Percentiles rank a stretch among this genome's conserved stretches.
These are phyloP conservation scores for Botrytis porri DNA, from an alignment of 2,329 filamentous ascomycete species.

Conservation along the genomic window DNA sequence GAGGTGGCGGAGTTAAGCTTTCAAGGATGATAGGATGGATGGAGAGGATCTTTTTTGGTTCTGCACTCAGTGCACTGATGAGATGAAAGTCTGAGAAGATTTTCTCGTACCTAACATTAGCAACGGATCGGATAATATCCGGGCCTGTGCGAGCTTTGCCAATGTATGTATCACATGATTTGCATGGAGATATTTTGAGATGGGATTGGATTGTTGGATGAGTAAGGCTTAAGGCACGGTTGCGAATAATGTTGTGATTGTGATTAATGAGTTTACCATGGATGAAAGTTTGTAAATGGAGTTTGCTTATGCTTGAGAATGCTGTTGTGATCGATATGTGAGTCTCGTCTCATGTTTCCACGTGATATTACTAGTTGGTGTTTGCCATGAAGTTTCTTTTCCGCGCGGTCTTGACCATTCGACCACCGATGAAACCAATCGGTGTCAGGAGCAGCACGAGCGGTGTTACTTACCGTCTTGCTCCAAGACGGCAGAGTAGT, in stretches of 20 bases:
- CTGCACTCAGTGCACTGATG: too few relatives aligned
- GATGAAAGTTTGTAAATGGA: not conserved
- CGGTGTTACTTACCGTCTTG: not conserved
- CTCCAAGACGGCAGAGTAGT: not conserved
- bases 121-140: not conserved
- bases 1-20: not conserved
- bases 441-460: not conserved
- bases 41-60: not conserved
- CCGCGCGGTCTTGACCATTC: not conserved
- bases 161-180: not conserved
- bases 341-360: not conserved
- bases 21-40: not conserved
- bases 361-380: not conserved
- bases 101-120: not conserved
- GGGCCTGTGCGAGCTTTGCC: not conserved
- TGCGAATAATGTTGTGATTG: not conserved
- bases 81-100: too few relatives aligned
- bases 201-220: not conserved
- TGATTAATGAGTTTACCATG: not conserved
- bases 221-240: not conserved
- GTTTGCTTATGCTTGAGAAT: not conserved
- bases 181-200: not conserved
- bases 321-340: not conserved
- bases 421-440: not conserved
- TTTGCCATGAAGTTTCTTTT: not conserved